Conservation (phyloP, 768 basidiomycete genomes). For the Phallus indusiatus region DNA sequence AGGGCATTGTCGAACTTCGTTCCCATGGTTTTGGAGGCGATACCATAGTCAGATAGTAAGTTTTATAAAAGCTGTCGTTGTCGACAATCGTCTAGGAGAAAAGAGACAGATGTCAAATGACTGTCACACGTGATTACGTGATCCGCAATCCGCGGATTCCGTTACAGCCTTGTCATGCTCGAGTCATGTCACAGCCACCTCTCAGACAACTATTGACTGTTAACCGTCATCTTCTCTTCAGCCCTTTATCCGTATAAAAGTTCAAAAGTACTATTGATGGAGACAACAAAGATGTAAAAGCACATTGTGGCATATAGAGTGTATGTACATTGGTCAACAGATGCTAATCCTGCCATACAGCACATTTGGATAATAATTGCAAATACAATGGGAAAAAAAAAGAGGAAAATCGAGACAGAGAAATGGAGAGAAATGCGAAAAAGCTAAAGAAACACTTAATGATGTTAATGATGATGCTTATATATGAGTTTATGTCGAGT, state of each 20-base stretch:
- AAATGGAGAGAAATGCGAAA: too few relatives aligned
- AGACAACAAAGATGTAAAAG: not conserved
- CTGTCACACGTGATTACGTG: not conserved
- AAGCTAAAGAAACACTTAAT: not conserved
- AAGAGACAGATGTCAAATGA: not conserved
- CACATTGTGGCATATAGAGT: not conserved
- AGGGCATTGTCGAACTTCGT: slow-evolving; percentile 32
- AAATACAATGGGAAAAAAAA: not conserved
- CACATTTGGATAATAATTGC: not conserved
- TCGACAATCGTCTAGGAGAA: not conserved
- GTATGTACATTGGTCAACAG: not conserved
- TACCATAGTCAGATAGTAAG: slow-evolving; percentile 46
- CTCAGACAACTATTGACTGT: not conserved
- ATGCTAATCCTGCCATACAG: not conserved
- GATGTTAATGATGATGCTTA: too few relatives aligned
- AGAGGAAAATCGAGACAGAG: not conserved
- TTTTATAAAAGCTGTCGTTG: not conserved
- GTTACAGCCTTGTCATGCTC: not conserved
- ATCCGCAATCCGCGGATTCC: not conserved
- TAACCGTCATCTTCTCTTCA: not conserved
- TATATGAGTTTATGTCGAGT: not conserved
- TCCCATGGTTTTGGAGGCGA: slow-evolving; percentile 93
- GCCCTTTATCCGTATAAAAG: not conserved
- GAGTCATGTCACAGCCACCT: not conserved
- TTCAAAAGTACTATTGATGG: not conserved